Percentiles rank a stretch among this genome's conserved stretches.
phyloP scores from a whole-genome alignment of 2,329 filamentous ascomycete species.

The Aureobasidium vineae region DNA sequence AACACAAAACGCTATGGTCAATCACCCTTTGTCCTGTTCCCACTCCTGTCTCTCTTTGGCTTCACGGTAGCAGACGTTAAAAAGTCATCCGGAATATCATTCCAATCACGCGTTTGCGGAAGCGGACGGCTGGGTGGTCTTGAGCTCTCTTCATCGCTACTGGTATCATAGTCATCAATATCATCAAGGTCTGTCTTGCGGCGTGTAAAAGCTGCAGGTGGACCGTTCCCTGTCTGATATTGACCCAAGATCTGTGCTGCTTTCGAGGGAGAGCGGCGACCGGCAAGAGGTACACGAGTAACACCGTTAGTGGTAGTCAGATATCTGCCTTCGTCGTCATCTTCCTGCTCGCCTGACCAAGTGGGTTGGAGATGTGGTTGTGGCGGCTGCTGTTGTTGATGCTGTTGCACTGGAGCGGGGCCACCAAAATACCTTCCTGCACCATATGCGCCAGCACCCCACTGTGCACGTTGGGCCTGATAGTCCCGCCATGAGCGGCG shows the following conservation, averaged over 20 bases:
- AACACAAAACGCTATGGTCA: not conserved
- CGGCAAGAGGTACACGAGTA: slow-evolving; percentile 37
- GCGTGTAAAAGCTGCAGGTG: slow-evolving; percentile 32
- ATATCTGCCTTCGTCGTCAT: slow-evolving; percentile 37
- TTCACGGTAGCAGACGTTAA: slow-evolving; percentile 1
- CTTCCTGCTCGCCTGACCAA: slow-evolving; percentile 13
- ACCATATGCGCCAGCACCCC: slow-evolving; percentile 15
- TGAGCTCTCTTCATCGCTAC: slow-evolving; percentile 40
- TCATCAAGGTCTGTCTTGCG: slow-evolving; percentile 31
- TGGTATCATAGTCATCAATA: slow-evolving; percentile 32
- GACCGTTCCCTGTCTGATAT: slow-evolving; percentile 30
- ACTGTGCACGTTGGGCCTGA: slow-evolving; percentile 11
- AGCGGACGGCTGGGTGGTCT: slow-evolving; percentile 32
- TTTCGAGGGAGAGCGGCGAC: slow-evolving; percentile 42
- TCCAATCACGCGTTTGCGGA: slow-evolving; percentile 45
- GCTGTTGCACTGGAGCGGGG: slow-evolving; percentile 5
- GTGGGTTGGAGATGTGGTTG: slow-evolving; percentile 13
- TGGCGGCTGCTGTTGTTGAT: not conserved
- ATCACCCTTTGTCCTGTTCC: slow-evolving; percentile 12
- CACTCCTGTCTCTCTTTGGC: slow-evolving; percentile 16
- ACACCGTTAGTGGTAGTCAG: slow-evolving; percentile 40
- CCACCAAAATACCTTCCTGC: slow-evolving; percentile 20
- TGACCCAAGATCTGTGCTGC: slow-evolving; percentile 45
- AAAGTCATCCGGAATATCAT: slow-evolving; percentile 49
- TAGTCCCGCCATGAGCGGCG: slow-evolving; percentile 24